Percentiles rank a stretch among this genome's conserved stretches.
Evolutionary conservation across 768 basidiomycete species (phyloP).

Genomic region (Strobilomyces echinocephalus): DNA sequence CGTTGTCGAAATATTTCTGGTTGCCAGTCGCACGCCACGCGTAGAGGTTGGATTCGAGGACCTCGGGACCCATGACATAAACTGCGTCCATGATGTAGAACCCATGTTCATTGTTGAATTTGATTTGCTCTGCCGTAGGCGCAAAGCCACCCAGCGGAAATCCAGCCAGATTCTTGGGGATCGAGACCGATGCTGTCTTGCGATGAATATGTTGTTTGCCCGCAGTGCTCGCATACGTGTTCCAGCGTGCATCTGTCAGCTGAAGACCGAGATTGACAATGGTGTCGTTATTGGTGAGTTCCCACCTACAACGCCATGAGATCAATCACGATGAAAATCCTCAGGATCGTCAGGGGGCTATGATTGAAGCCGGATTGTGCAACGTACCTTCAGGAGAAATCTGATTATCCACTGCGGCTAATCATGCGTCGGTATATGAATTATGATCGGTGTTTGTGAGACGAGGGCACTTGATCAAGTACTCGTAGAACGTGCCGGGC

Average conservation of each 20-base stretch:
- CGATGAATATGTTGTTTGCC: not conserved
- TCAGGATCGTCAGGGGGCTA: not conserved
- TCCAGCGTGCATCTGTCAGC: slow-evolving; percentile 73
- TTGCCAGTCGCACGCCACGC: slow-evolving; percentile 72
- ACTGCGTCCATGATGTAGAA: slow-evolving; percentile 46
- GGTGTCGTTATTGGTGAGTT: slow-evolving; percentile 63
- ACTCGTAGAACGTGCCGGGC: slow-evolving; percentile 74
- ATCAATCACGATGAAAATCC: not conserved
- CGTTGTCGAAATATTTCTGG: slow-evolving; percentile 61
- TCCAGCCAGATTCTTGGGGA: slow-evolving; percentile 63
- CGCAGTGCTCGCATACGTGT: slow-evolving; percentile 71
- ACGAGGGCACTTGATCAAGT: slow-evolving; percentile 66
- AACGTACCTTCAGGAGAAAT: slow-evolving; percentile 47
- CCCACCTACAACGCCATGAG: slow-evolving; percentile 44
- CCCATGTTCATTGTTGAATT: slow-evolving; percentile 58
- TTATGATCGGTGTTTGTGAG: slow-evolving; percentile 62
- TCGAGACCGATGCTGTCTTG: slow-evolving; percentile 65
- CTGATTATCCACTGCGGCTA: slow-evolving; percentile 66
- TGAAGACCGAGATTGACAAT: slow-evolving; percentile 58
- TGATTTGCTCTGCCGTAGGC: slow-evolving; percentile 21
- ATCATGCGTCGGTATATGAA: slow-evolving; percentile 62
- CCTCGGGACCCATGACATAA: slow-evolving; percentile 71
- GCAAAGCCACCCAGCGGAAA: slow-evolving; percentile 44
- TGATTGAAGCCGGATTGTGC: no score
- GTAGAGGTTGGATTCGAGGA: slow-evolving; percentile 80